A percentile compares a stretch with the other conserved stretches of the same genome.
Evolutionary conservation across 257 asterid genomes (phyloP).

Genomic region (Leonotis leonurus): DNA sequence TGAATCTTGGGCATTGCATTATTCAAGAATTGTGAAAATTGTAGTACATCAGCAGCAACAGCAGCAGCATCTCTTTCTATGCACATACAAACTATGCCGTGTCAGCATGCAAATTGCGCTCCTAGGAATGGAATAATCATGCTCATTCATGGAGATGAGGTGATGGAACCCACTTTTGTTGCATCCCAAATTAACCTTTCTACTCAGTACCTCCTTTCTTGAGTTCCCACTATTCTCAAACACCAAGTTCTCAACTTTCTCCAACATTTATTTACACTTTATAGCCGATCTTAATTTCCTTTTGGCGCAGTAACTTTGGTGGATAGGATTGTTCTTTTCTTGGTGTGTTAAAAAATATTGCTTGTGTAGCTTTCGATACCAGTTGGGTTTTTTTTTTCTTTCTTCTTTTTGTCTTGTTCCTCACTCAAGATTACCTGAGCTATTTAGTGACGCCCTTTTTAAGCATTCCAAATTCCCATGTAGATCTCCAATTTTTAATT

Average conservation of each 20-base stretch:
- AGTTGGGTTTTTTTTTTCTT: no score
- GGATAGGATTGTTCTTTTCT: constrained; percentile 31
- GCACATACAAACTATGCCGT: no score
- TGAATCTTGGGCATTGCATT: no score
- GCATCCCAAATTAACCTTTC: background rate
- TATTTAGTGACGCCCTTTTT: constrained; percentile 19
- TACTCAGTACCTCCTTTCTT: background rate
- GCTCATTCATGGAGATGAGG: background rate
- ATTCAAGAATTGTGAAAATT: no score
- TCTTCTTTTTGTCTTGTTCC: constrained; percentile 30
- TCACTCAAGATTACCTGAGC: constrained; percentile 18
- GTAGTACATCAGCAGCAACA: no score
- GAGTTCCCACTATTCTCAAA: background rate
- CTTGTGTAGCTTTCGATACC: background rate
- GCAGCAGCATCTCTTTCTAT: no score
- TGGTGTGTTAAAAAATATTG: constrained; percentile 14
- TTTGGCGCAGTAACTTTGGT: background rate
- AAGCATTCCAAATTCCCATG: constrained; percentile 3
- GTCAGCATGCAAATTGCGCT: background rate
- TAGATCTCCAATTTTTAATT: constrained; percentile 10
- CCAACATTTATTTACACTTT: background rate
- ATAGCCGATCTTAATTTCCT: background rate
- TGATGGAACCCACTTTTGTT: background rate
- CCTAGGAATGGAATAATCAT: background rate
- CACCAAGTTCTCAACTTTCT: background rate